A percentile compares a stretch with the other conserved stretches of the same genome.
phyloP scores from a whole-genome alignment of 208 protist genomes.

The Herpetomonas tarakana region DNA sequence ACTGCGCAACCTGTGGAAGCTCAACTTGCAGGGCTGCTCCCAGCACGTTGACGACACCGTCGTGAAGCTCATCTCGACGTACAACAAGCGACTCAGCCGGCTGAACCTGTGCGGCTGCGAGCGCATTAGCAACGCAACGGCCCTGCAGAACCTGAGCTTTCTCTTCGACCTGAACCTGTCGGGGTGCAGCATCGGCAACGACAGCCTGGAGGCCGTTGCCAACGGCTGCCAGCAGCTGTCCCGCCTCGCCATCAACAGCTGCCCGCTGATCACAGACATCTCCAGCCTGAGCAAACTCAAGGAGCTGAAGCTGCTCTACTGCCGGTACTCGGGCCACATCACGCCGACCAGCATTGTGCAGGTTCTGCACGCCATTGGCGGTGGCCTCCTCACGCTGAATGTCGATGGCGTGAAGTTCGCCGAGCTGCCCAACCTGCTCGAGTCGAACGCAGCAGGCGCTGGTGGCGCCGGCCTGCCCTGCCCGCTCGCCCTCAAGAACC shows the following conservation, averaged over 20 bases:
- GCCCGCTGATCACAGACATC: constrained; percentile 43
- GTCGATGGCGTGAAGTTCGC: constrained; percentile 61
- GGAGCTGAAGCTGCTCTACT: constrained; percentile 74
- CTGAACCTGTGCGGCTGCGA: constrained; percentile 73
- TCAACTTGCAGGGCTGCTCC: constrained; percentile 66
- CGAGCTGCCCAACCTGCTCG: constrained; percentile 10
- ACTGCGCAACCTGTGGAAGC: constrained; percentile 58
- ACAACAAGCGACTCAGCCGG: constrained; percentile 61
- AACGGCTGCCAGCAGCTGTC: constrained; percentile 53
- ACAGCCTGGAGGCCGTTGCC: constrained; percentile 45
- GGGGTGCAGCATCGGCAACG: constrained; percentile 44
- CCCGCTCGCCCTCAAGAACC: constrained; percentile 46
- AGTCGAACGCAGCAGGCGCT: not conserved
- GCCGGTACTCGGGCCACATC: constrained; percentile 73
- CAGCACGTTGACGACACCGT: constrained; percentile 50
- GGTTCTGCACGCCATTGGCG: constrained; percentile 42
- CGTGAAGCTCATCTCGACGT: constrained; percentile 46
- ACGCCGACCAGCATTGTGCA: constrained; percentile 30
- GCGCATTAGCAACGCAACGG: constrained; percentile 44
- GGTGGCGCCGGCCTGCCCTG: constrained; percentile 25
- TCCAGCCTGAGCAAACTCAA: constrained; percentile 35
- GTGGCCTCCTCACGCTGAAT: constrained; percentile 61
- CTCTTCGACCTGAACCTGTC: constrained; percentile 73
- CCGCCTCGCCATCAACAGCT: constrained; percentile 76
- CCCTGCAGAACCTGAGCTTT: constrained; percentile 45